phyloP scores from a whole-genome alignment of 306 rosid genomes.

The Trifolium fragiferum region DNA sequence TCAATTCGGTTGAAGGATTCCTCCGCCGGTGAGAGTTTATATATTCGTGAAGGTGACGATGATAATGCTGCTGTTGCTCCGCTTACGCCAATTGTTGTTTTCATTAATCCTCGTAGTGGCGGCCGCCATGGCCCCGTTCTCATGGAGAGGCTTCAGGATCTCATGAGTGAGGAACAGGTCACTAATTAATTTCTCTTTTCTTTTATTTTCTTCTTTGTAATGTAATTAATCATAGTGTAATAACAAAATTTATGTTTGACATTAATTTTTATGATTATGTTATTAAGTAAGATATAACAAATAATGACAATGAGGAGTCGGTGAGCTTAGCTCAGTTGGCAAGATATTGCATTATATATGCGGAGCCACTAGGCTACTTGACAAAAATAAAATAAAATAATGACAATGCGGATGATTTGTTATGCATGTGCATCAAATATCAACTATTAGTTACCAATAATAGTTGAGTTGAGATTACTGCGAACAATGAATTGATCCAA shows the following conservation, averaged over 20 bases:
- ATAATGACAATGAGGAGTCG: not conserved
- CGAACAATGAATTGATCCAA: no score
- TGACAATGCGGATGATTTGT: not conserved
- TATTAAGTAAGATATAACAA: not conserved
- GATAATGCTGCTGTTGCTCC: slow-evolving; percentile 44
- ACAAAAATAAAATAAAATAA: no score
- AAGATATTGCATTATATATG: no score
- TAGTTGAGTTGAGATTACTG: not conserved
- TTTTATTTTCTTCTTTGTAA: not conserved
- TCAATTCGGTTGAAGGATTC: slow-evolving; percentile 61
- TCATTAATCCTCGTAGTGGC: slow-evolving; percentile 82
- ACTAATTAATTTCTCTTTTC: not conserved
- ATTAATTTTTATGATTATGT: not conserved
- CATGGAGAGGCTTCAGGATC: slow-evolving; percentile 73
- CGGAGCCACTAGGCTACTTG: no score
- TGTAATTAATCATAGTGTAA: not conserved
- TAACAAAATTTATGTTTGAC: not conserved
- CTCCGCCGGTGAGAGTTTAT: slow-evolving; percentile 52
- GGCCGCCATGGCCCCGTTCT: slow-evolving; percentile 83
- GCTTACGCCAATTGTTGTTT: slow-evolving; percentile 67
- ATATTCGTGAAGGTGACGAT: not conserved
- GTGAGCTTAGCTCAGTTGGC: no score
- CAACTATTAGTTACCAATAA: not conserved
- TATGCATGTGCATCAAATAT: not conserved
- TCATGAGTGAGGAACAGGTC: slow-evolving; percentile 93